Evolutionary conservation across 2,329 filamentous ascomycete genomes (phyloP).

Genomic region (Colletotrichum sp.): DNA sequence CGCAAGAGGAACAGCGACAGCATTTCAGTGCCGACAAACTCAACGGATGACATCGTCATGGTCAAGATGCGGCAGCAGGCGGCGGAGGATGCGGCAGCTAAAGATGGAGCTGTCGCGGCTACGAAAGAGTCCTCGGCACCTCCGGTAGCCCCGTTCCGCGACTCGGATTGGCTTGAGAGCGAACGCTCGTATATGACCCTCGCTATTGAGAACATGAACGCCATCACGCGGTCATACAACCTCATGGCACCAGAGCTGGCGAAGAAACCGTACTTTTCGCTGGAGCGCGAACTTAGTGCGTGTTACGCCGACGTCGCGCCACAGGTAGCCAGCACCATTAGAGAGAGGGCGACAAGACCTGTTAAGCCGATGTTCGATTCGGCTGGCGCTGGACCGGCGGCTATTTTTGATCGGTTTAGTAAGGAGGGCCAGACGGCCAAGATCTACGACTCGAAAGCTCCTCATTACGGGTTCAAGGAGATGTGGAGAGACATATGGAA

Average conservation of each 20-base stretch:
- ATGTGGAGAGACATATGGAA: slow-evolving; percentile 83
- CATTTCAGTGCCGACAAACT: slow-evolving; percentile 50
- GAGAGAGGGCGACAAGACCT: slow-evolving; percentile 64
- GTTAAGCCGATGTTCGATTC: slow-evolving; percentile 35
- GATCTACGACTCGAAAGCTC: slow-evolving; percentile 76
- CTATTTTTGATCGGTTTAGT: slow-evolving; percentile 67
- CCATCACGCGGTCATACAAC: slow-evolving; percentile 86
- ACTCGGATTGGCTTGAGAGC: slow-evolving; percentile 74
- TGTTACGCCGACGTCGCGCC: slow-evolving; percentile 91
- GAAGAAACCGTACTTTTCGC: slow-evolving; percentile 88
- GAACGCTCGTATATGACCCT: slow-evolving; percentile 79
- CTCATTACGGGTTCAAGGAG: slow-evolving; percentile 85
- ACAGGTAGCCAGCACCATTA: slow-evolving; percentile 73
- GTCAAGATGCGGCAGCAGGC: slow-evolving; percentile 43
- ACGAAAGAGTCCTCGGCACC: slow-evolving; percentile 24
- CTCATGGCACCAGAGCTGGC: slow-evolving; percentile 91
- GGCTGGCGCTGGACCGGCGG: slow-evolving; percentile 39
- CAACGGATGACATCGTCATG: slow-evolving; percentile 55
- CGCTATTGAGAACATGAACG: slow-evolving; percentile 79
- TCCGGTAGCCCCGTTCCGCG: slow-evolving; percentile 72
- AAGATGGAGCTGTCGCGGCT: neutral
- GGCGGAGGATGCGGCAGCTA: neutral
- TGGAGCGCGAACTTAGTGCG: slow-evolving; percentile 79
- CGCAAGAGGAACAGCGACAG: slow-evolving; percentile 50
- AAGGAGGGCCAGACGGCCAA: slow-evolving; percentile 56